Evolutionary conservation across 1,139 yeast genomes (phyloP).

Genomic region (Arxiozyma bovina): DNA sequence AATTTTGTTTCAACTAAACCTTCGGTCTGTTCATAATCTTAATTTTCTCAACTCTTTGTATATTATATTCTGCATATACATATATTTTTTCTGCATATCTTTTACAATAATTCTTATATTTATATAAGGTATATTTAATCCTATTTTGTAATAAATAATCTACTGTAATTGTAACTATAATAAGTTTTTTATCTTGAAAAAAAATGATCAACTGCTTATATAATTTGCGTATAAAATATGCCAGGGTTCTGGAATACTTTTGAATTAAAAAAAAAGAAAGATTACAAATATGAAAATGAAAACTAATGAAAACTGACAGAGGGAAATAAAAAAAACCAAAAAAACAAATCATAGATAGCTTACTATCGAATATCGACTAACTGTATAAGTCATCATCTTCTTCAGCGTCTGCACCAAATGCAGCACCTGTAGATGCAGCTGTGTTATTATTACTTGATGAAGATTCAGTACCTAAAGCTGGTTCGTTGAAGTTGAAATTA

Average conservation of each 20-base stretch:
- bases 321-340: too few relatives aligned
- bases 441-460: conserved; percentile 28
- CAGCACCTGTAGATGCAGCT: conserved; percentile 34
- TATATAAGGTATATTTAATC: not conserved
- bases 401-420: conserved; percentile 53
- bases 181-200: not conserved
- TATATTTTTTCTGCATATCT: not conserved
- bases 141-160: not conserved
- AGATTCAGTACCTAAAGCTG: conserved; percentile 37
- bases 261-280: not conserved
- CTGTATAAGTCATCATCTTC: conserved; percentile 94
- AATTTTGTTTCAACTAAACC: not conserved
- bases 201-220: conserved; percentile 1
- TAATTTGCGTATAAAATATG: conserved; percentile 1
- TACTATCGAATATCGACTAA: conserved; percentile 29
- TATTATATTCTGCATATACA: not conserved
- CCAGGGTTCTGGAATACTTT: not conserved
- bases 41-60: not conserved
- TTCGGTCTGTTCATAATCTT: not conserved
- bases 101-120: not conserved
- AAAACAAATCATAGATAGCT: not conserved
- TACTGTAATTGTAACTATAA: not conserved
- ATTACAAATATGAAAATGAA: not conserved
- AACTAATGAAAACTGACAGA: not conserved
- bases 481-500: conserved; percentile 61